Evolutionary conservation across 2,329 filamentous ascomycete genomes (phyloP).

Genomic region (Colletotrichum liaoningense): DNA sequence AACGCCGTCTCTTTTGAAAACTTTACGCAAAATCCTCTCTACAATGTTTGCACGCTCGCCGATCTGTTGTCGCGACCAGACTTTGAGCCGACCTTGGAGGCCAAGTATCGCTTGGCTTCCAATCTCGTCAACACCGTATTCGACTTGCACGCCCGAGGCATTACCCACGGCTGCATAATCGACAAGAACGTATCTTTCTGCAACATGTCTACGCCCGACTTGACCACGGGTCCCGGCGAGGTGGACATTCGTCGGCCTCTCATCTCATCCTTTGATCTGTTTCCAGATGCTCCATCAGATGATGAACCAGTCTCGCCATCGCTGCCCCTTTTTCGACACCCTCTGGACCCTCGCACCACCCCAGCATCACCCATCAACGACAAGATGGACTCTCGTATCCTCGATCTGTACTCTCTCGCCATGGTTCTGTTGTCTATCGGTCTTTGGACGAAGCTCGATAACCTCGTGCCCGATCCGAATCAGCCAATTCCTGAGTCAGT

Average conservation of each 20-base stretch:
- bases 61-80: slow-evolving; percentile 64
- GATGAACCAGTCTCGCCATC: slow-evolving; percentile 41
- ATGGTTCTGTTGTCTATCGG: slow-evolving; percentile 81
- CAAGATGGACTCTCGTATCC: slow-evolving; percentile 66
- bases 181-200: slow-evolving; percentile 77
- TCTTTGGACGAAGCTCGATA: slow-evolving; percentile 76
- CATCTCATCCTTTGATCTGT: slow-evolving; percentile 80
- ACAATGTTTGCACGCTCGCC: slow-evolving; percentile 64
- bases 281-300: slow-evolving; percentile 61
- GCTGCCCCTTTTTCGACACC: slow-evolving; percentile 71
- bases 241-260: slow-evolving; percentile 76
- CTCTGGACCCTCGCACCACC: slow-evolving; percentile 67
- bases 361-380: slow-evolving; percentile 59
- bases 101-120: slow-evolving; percentile 79
- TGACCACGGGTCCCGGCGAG: slow-evolving; percentile 53
- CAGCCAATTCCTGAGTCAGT: slow-evolving; percentile 69
- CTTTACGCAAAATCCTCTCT: slow-evolving; percentile 60
- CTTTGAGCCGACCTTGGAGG: slow-evolving; percentile 76
- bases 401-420: slow-evolving; percentile 80
- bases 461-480: slow-evolving; percentile 57
- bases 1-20: slow-evolving; percentile 66
- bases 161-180: slow-evolving; percentile 77
- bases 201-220: slow-evolving; percentile 55
- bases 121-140: slow-evolving; percentile 80
- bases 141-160: slow-evolving; percentile 75